Conservation (phyloP, 2,329 filamentous ascomycete species). For the Trichoderma koningii region DNA sequence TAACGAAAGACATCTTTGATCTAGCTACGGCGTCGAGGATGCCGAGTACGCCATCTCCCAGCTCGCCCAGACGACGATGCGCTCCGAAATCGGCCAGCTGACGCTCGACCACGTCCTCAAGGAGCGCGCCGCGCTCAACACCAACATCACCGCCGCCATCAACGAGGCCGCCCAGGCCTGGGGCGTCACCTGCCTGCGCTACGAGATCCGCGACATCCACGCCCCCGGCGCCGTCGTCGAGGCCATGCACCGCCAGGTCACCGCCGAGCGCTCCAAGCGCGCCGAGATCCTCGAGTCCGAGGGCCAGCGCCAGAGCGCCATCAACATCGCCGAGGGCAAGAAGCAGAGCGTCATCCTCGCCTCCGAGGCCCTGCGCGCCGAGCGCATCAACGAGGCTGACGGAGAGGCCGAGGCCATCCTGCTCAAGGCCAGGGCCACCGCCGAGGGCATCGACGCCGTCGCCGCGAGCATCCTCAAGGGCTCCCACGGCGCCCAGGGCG, state of each 20-base stretch:
- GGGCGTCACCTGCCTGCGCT: constrained; percentile 93
- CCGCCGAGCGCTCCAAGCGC: constrained; percentile 93
- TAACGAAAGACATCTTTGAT: neutral
- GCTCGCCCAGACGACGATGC: constrained; percentile 97
- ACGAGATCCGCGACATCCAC: constrained; percentile 98
- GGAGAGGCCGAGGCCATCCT: constrained; percentile 95
- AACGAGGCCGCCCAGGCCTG: constrained; percentile 97
- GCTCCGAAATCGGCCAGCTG: constrained; percentile 94
- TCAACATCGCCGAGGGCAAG: constrained; percentile 97
- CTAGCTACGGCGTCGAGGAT: constrained; percentile 94
- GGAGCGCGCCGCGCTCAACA: constrained; percentile 93
- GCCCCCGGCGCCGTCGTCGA: constrained; percentile 90
- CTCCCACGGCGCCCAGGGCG: constrained; percentile 73
- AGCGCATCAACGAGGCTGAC: constrained; percentile 88
- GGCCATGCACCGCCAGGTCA: constrained; percentile 98
- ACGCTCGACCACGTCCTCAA: constrained; percentile 97
- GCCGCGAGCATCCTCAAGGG: constrained; percentile 74
- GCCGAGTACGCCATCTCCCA: constrained; percentile 98
- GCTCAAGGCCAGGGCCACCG: constrained; percentile 82
- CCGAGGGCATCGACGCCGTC: constrained; percentile 83
- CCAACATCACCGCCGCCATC: constrained; percentile 97
- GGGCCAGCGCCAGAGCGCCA: constrained; percentile 93
- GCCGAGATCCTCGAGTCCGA: constrained; percentile 97
- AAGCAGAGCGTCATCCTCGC: constrained; percentile 97
- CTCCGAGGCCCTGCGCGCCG: constrained; percentile 83